These are phyloP conservation scores for Aleurites moluccanus DNA, from an alignment of 441 rosid species.

Conservation along the genomic window DNA sequence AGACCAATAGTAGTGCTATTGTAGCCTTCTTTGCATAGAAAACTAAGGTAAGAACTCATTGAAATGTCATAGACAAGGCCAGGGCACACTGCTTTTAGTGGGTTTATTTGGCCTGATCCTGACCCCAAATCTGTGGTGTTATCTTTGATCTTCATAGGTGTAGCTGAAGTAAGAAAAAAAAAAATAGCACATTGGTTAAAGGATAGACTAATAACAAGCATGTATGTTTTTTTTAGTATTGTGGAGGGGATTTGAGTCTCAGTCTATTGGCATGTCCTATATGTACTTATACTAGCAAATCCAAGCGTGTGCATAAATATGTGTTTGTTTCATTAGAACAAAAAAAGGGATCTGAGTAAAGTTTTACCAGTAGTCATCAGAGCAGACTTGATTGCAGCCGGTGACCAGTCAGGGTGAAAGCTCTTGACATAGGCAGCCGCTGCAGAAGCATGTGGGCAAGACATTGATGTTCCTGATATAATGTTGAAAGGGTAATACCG, in stretches of 20 bases:
- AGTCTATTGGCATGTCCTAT: background rate
- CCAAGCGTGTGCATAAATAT: too few species aligned
- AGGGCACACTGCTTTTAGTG: conserved; percentile 53
- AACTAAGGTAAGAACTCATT: conserved; percentile 44
- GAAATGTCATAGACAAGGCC: conserved; percentile 60
- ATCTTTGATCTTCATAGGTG: conserved; percentile 48
- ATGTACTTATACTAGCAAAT: too few species aligned
- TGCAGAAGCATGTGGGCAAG: conserved; percentile 69
- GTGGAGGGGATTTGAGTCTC: conserved; percentile 25
- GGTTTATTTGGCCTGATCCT: conserved; percentile 65
- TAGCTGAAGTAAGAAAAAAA: conserved; percentile 42
- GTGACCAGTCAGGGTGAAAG: conserved; percentile 56
- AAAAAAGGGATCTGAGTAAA: background rate
- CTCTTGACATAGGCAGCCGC: conserved; percentile 55
- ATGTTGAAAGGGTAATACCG: conserved; percentile 34
- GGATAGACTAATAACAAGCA: background rate
- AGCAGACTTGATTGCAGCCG: conserved; percentile 61
- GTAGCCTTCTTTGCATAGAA: conserved; percentile 62
- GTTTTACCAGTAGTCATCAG: conserved; percentile 54
- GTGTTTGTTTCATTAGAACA: too few species aligned
- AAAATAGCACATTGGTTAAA: background rate
- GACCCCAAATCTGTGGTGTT: conserved; percentile 45
- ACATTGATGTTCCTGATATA: conserved; percentile 63
- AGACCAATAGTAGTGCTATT: conserved; percentile 34
- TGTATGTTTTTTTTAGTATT: background rate